Evolutionary conservation across 1,139 yeast genomes (phyloP), one percentile per base, ranked within the genome.

Genomic region (Candida pseudocylindracea): DNA sequence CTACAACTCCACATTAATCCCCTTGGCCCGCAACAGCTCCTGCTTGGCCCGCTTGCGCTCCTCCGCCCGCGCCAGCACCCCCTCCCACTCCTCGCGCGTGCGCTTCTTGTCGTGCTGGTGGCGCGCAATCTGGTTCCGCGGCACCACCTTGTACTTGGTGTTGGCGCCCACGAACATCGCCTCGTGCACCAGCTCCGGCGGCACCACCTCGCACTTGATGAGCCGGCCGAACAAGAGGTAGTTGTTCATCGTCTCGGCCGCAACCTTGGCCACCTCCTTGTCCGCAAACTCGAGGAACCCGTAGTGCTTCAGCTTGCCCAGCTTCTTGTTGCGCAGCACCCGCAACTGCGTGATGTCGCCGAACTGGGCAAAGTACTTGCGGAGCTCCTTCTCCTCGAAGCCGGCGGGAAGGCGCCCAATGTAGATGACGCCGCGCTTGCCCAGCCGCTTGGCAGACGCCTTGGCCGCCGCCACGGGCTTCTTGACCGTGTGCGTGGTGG

Each of bases 161-260:
- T 38, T 11, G 36, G 32, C 8, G 38, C 27, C 28, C 39, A 40
- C 28, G 39, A 15, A 15, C 20, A 15, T 15, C 20, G 20, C 20
- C 20, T 15, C 35, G 36, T 38, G 33, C 12, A 35, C 36, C 9
- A 54, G 44, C 49, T 63, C 37, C 45, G 53, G 39, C 53, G 62
- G 53, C 63, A 62, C 40, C 60, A 57, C 47, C 60, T 65, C 45
- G 68, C 91, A 60, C 67, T 74, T 49, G 68, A 63, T 47, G 41
- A 85, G 67, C 51, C 85, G 96, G 10, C 93, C 93, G 55, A 79
- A 74, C 36, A 88, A 54, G 41, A 88, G 63, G 48, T 88, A 88
- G 54, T 88, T 88, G 55, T 88, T 74, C 98, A 88, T 88, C 33
- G 96, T 72, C 43, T 88, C 96, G 39, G 78, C 78, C 2, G 94